A percentile compares a stretch with the other conserved stretches of the same genome.
These are phyloP conservation scores for Cryomyces minteri DNA, from an alignment of 495 filamentous ascomycete species.

Conservation along the genomic window DNA sequence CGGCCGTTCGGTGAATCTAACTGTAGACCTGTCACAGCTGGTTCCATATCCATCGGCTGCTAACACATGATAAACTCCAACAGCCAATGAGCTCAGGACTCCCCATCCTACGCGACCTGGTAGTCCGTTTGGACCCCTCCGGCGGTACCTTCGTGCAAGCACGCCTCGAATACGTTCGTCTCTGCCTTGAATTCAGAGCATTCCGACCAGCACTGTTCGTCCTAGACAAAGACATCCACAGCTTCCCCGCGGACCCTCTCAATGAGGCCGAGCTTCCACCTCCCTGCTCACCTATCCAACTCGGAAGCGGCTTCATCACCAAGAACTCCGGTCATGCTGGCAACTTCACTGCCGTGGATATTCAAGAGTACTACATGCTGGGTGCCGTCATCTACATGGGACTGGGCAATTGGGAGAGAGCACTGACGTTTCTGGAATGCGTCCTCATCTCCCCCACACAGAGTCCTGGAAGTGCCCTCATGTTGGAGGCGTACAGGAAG, in stretches of 20 bases:
- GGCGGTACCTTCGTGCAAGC: conserved; percentile 48
- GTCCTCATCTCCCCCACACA: conserved; percentile 45
- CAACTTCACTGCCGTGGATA: conserved; percentile 33
- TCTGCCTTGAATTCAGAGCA: conserved; percentile 36
- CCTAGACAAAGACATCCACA: conserved; percentile 46
- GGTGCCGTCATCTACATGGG: conserved; percentile 66
- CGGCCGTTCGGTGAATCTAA: background rate
- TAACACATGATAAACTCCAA: background rate
- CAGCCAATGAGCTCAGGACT: conserved; percentile 8
- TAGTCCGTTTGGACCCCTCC: conserved; percentile 56
- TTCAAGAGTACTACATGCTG: conserved; percentile 63
- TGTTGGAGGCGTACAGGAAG: conserved; percentile 86
- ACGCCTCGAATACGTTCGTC: conserved; percentile 40
- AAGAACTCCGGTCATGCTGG: conserved; percentile 35
- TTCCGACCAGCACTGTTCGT: conserved; percentile 42
- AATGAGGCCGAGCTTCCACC: conserved; percentile 10
- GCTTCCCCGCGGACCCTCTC: conserved; percentile 31
- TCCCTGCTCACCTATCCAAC: conserved; percentile 10
- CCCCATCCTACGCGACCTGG: conserved; percentile 38
- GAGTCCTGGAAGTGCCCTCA: conserved; percentile 46
- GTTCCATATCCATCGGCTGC: conserved; percentile 34
- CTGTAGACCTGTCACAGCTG: conserved; percentile 1
- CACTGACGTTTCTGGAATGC: conserved; percentile 49
- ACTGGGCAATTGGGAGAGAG: conserved; percentile 50
- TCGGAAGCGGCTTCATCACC: conserved; percentile 33